These are phyloP conservation scores for Sporisorium iseilematis-ciliati DNA, from an alignment of 1,284 basidiomycete genomes.

Conservation along the genomic window DNA sequence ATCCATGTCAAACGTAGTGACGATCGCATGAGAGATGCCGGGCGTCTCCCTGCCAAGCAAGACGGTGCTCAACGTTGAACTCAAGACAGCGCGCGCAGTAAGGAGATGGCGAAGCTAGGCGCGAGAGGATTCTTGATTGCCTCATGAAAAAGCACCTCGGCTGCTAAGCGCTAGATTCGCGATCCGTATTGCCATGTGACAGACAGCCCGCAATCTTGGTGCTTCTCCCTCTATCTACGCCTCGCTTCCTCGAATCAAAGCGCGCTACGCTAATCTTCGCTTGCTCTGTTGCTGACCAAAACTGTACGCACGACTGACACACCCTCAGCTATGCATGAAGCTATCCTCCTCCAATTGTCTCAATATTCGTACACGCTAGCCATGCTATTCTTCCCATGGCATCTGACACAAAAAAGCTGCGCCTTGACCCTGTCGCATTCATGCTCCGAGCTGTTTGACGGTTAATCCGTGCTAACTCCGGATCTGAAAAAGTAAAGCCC, in stretches of 20 bases:
- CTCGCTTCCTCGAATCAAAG: no score
- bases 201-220: neutral
- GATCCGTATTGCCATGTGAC: slow-evolving; percentile 10
- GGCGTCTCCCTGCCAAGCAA: neutral
- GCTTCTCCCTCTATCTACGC: neutral
- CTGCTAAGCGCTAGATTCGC: neutral
- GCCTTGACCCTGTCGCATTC: no score
- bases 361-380: no score
- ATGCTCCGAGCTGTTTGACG: no score
- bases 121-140: neutral
- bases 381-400: no score
- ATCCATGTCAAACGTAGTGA: no score
- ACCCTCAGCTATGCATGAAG: neutral
- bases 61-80: neutral
- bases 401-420: no score
- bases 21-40: no score
- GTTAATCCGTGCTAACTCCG: no score
- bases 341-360: no score
- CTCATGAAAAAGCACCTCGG: slow-evolving; percentile 3
- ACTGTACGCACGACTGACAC: neutral
- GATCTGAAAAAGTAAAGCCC: neutral
- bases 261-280: neutral
- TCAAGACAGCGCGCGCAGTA: neutral
- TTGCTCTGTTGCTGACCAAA: neutral
- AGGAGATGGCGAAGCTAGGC: neutral